These are phyloP conservation scores for Exophiala dermatitidis DNA, from an alignment of 2,329 filamentous ascomycete genomes.

Conservation along the genomic window DNA sequence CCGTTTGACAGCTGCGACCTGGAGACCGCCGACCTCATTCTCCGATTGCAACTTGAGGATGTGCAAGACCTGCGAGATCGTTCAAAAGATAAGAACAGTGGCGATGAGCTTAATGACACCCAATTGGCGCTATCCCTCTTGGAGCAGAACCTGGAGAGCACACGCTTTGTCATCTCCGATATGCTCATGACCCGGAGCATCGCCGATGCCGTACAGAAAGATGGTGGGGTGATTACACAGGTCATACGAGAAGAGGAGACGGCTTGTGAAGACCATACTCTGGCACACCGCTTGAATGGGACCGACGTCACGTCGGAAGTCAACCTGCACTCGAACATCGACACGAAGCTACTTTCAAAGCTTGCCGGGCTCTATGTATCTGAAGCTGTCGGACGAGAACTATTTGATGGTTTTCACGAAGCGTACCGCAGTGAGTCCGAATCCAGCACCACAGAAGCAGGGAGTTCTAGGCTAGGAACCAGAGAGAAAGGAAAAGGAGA, in stretches of 20 bases:
- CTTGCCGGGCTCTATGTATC: conserved; percentile 7
- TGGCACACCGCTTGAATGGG: conserved; percentile 7
- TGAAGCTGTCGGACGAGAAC: conserved; percentile 5
- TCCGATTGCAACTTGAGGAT: conserved; percentile 25
- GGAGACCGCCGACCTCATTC: conserved; percentile 20
- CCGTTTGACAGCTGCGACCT: neutral
- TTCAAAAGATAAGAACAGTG: conserved; percentile 17
- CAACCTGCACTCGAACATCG: conserved; percentile 1
- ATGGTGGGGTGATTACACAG: conserved; percentile 2
- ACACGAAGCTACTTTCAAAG: conserved; percentile 3
- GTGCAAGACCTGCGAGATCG: conserved; percentile 16
- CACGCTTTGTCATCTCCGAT: conserved; percentile 10
- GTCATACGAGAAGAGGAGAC: conserved; percentile 7
- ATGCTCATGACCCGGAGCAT: conserved; percentile 27
- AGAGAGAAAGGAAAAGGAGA: neutral
- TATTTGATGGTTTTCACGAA: neutral
- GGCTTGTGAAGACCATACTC: conserved; percentile 7
- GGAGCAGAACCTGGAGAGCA: conserved; percentile 17
- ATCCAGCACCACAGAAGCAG: neutral
- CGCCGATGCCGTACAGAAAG: conserved; percentile 22
- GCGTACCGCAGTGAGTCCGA: neutral
- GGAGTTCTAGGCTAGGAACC: neutral
- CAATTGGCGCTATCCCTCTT: conserved; percentile 17
- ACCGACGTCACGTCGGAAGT: conserved; percentile 1
- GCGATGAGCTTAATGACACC: conserved; percentile 10